Conservation (phyloP, 2,329 filamentous ascomycete genomes). For the Xylariaceae sp. region DNA sequence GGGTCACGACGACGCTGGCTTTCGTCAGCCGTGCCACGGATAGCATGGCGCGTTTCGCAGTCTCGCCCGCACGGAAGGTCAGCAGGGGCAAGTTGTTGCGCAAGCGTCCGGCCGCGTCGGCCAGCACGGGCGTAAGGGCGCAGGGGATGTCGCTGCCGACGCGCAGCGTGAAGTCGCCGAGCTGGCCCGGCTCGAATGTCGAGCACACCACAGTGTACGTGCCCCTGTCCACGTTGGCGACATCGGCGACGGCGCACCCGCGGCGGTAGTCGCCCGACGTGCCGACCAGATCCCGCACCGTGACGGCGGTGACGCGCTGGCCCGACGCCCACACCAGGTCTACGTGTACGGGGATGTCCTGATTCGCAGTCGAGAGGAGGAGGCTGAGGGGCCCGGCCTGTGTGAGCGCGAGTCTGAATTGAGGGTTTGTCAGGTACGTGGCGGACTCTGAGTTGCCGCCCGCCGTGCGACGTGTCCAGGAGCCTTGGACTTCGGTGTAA, state of each 20-base stretch:
- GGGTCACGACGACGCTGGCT: conserved; percentile 40
- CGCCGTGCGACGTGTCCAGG: conserved; percentile 75
- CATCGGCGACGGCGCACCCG: conserved; percentile 68
- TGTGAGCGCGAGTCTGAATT: conserved; percentile 65
- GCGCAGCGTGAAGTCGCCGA: conserved; percentile 68
- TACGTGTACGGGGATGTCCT: conserved; percentile 73
- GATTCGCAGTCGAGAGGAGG: conserved; percentile 63
- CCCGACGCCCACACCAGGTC: conserved; percentile 78
- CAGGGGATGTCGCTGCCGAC: conserved; percentile 62
- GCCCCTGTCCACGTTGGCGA: conserved; percentile 59
- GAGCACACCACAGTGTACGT: conserved; percentile 86
- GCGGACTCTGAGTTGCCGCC: conserved; percentile 78
- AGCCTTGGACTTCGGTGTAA: conserved; percentile 54
- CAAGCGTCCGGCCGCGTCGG: conserved; percentile 72
- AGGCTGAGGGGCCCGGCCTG: conserved; percentile 61
- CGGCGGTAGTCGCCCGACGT: conserved; percentile 87
- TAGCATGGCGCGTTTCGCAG: conserved; percentile 35
- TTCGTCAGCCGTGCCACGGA: conserved; percentile 50
- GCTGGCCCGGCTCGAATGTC: conserved; percentile 79
- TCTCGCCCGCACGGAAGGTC: conserved; percentile 32
- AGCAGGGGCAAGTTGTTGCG: conserved; percentile 53
- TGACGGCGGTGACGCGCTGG: conserved; percentile 64
- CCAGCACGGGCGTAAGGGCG: conserved; percentile 55
- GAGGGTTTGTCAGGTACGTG: conserved; percentile 80
- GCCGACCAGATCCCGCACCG: conserved; percentile 71